Base-by-base conservation (phyloP, 371 early-diverging fungal species). In the Mortierella sp. region DNA sequence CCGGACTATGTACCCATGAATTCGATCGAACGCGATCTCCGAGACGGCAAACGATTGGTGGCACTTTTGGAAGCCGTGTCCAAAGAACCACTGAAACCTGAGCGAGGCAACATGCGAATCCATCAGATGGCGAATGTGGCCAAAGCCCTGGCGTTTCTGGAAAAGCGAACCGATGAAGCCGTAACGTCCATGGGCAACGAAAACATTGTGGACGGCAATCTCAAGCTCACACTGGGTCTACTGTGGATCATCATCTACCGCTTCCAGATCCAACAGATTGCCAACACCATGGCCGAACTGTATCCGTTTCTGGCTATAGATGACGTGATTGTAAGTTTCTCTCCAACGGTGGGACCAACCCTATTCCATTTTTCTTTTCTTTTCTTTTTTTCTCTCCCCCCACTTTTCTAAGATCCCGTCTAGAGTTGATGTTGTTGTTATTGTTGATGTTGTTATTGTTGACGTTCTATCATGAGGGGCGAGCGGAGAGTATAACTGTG, bases 151-250 rank as follows among this genome's bases (percentile, higher is more conserved):
- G 67, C 80, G 9, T 93, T 88, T 70, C 64, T 96, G 40, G 85
- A 88, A 66, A 78, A 79, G 39, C 86, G 85, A 41, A 67, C 87
- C 3, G 89, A 88, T 41, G 86, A 86, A n/a, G 73, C 83, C 17
- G 77, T 94, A 57, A 81, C 88, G 8, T 89, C 93, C 66, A 91
- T 95, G 60, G 94, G 94, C 45, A 85, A 89, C 31, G 91, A 89
- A 54, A 94, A 93, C 66, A 92, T 96, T 64, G 91, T 92, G 24
- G 92, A 94, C 70, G 94, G 94, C 28, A 93, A 95, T 71, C 61
- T 87, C 31, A 96, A 95, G 78, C 85, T 94, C 61, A 94, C 94
- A 7, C 71, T 96, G 16, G 96, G 94, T n/a, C 82, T 94, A 21
- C 81, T 94, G 17, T 95, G 93, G 84, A 83, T 90, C 31, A 83